These are phyloP conservation scores for Persicaria maculosa DNA, from an alignment of 148 eudicot species.

Conservation along the genomic window DNA sequence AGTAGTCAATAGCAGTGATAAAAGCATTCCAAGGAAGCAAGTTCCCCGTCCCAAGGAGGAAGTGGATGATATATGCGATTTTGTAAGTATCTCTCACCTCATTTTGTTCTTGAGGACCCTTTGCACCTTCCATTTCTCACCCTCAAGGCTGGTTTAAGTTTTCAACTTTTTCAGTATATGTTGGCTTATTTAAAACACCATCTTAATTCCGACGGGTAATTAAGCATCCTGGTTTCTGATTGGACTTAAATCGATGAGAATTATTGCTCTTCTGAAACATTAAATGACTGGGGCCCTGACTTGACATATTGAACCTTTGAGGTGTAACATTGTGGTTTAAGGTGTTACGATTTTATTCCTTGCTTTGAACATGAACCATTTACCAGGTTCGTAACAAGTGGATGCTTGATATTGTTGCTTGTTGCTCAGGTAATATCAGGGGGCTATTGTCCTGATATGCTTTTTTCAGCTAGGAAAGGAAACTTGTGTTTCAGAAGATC, in stretches of 20 bases:
- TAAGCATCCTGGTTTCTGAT: constrained; percentile 10
- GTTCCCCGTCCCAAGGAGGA: constrained; percentile 82
- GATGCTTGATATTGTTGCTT: background rate
- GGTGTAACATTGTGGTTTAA: background rate
- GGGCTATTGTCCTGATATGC: no score
- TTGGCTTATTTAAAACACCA: constrained; percentile 7
- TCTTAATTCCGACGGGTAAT: background rate
- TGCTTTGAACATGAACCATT: background rate
- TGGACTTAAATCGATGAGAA: background rate
- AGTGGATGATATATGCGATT: constrained; percentile 60
- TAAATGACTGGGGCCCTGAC: background rate
- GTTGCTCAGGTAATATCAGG: background rate
- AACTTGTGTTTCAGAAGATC: background rate
- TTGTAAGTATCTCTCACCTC: constrained; percentile 53
- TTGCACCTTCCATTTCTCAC: constrained; percentile 34
- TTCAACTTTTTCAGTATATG: background rate
- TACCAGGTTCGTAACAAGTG: background rate
- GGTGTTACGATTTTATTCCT: background rate
- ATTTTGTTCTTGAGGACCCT: constrained; percentile 21
- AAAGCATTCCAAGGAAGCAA: constrained; percentile 90
- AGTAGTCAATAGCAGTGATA: constrained; percentile 87
- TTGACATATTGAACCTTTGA: background rate
- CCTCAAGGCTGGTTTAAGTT: constrained; percentile 10
- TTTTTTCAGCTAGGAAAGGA: background rate
- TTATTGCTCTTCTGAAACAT: constrained; percentile 2